A percentile compares a stretch with the other conserved stretches of the same genome.
Evolutionary conservation across 371 early-diverging fungal genomes (phyloP).

Genomic region (Blakeslea trispora): DNA sequence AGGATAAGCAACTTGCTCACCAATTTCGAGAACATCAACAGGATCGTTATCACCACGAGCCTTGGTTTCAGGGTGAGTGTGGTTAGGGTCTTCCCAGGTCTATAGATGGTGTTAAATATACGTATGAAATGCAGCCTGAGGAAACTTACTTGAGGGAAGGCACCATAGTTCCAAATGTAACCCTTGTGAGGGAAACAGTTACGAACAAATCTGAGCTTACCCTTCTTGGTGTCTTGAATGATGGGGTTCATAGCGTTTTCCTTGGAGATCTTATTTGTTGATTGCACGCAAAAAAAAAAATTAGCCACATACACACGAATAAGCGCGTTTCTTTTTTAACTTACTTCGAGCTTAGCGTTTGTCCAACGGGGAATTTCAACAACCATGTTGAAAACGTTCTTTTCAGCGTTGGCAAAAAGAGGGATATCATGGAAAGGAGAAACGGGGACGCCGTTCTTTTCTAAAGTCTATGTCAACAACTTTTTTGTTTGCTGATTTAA

Average conservation of each 20-base stretch:
- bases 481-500: no score
- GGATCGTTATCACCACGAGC: constrained; percentile 95
- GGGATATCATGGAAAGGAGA: constrained; percentile 97
- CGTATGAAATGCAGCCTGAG: background rate
- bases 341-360: constrained; percentile 94
- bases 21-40: constrained; percentile 95
- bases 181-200: constrained; percentile 97
- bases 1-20: constrained; percentile 75
- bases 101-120: constrained; percentile 14
- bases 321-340: no score
- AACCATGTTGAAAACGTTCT: constrained; percentile 83
- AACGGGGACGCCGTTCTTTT: constrained; percentile 52
- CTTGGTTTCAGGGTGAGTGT: constrained; percentile 77
- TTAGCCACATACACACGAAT: no score
- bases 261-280: constrained; percentile 86
- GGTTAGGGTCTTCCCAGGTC: constrained; percentile 96
- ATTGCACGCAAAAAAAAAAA: no score
- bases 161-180: constrained; percentile 97
- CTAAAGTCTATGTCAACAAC: constrained; percentile 7
- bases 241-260: constrained; percentile 89
- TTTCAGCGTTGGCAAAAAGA: constrained; percentile 72
- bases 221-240: constrained; percentile 95
- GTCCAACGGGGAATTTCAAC: constrained; percentile 96
- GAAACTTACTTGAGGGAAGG: constrained; percentile 74
- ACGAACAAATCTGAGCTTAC: constrained; percentile 87